Evolutionary conservation across 345 rosid genomes (phyloP).

Genomic region (Brassica carinata): DNA sequence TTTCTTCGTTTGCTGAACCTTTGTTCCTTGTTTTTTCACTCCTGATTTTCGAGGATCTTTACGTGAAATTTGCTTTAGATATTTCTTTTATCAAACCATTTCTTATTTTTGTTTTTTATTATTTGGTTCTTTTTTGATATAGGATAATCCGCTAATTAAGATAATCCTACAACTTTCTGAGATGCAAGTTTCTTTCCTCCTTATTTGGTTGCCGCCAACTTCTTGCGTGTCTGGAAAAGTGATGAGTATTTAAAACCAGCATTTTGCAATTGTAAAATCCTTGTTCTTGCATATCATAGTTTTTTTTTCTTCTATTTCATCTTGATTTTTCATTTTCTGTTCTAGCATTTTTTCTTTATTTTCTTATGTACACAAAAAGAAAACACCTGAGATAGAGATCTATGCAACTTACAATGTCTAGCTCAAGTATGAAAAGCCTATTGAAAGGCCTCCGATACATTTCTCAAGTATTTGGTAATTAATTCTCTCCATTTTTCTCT

Average conservation of each 20-base stretch:
- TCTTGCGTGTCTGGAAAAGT: not conserved
- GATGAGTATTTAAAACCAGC: slow-evolving; percentile 2
- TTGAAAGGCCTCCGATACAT: slow-evolving; percentile 76
- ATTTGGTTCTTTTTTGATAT: slow-evolving; percentile 5
- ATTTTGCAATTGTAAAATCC: not conserved
- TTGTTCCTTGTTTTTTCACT: slow-evolving; percentile 20
- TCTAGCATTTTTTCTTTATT: not conserved
- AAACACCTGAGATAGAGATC: not conserved
- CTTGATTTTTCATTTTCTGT: not conserved
- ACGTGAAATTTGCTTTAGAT: not conserved
- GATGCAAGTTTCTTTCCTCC: slow-evolving; percentile 11
- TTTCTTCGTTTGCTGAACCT: slow-evolving; percentile 23
- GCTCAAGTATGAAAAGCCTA: slow-evolving; percentile 78
- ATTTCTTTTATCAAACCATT: not conserved
- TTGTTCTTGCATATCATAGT: slow-evolving; percentile 19
- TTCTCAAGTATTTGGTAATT: slow-evolving; percentile 74
- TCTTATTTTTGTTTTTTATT: not conserved
- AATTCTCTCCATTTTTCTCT: not conserved
- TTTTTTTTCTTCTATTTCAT: not conserved
- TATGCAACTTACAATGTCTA: slow-evolving; percentile 47
- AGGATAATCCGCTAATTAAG: not conserved
- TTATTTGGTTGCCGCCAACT: not conserved
- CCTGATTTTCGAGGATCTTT: slow-evolving; percentile 3
- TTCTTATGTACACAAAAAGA: not conserved
- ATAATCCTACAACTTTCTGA: slow-evolving; percentile 2